Evolutionary conservation across 495 filamentous ascomycete genomes (phyloP).

Genomic region (Bombardia bombarda): DNA sequence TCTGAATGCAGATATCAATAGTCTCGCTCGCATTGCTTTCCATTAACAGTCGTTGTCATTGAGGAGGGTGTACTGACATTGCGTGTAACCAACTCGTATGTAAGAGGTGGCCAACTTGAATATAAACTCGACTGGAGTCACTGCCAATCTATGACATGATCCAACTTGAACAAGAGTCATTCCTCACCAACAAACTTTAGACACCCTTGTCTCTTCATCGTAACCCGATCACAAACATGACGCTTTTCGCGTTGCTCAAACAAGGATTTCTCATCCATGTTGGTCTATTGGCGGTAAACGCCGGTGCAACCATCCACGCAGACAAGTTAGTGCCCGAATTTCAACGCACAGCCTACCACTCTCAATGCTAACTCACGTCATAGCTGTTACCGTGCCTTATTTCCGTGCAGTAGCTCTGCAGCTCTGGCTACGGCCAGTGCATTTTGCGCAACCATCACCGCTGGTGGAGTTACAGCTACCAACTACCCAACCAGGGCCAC

Average conservation of each 20-base stretch:
- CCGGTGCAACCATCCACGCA: neutral
- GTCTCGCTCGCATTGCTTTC: too few relatives aligned
- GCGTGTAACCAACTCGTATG: too few relatives aligned
- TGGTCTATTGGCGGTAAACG: neutral
- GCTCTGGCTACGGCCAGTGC: constrained; percentile 9
- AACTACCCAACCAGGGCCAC: constrained; percentile 16
- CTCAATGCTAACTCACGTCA: neutral
- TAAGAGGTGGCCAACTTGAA: too few relatives aligned
- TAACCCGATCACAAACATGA: too few relatives aligned
- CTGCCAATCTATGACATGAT: too few relatives aligned
- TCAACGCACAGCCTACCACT: neutral
- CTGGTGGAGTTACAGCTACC: constrained; percentile 10
- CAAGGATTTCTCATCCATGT: neutral
- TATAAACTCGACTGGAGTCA: too few relatives aligned
- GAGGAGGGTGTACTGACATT: too few relatives aligned
- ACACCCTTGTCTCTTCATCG: too few relatives aligned
- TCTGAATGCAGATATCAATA: too few relatives aligned
- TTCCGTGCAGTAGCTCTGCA: constrained; percentile 11
- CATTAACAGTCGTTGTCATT: too few relatives aligned
- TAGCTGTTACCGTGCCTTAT: constrained; percentile 18
- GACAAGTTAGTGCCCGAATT: neutral
- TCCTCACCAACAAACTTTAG: too few relatives aligned
- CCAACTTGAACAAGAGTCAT: too few relatives aligned
- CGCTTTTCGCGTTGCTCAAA: neutral
- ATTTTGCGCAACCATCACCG: constrained; percentile 16